Conservation (phyloP, 805 yeast species). For the Yarrowia bubula region DNA sequence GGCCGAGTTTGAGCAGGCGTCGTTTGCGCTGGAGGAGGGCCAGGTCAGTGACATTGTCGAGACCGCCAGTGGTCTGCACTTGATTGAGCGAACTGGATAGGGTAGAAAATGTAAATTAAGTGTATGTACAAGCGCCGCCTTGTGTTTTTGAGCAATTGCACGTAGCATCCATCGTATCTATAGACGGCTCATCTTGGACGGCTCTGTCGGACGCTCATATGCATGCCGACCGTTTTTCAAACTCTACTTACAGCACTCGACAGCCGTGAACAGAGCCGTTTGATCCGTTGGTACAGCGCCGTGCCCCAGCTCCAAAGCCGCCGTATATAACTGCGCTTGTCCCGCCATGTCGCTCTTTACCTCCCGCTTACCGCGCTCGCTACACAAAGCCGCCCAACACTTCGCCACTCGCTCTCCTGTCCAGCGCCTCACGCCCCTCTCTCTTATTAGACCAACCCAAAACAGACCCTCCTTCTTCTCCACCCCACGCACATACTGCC, state of each 20-base stretch:
- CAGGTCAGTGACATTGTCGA: constrained; percentile 82
- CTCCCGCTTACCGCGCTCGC: constrained; percentile 15
- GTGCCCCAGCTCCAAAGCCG: background rate
- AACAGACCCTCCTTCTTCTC: constrained; percentile 3
- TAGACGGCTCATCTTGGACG: background rate
- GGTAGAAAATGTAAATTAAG: background rate
- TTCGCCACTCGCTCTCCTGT: background rate
- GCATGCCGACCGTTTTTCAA: constrained; percentile 7
- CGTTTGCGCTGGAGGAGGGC: constrained; percentile 77
- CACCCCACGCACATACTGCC: constrained; percentile 25
- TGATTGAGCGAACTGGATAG: constrained; percentile 79
- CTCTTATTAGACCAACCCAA: constrained; percentile 15
- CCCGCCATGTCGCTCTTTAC: constrained; percentile 4
- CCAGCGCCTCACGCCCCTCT: background rate
- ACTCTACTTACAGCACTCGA: constrained; percentile 12
- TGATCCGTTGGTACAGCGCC: background rate
- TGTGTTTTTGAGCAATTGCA: no score
- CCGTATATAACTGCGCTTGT: background rate
- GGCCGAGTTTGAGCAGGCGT: constrained; percentile 85
- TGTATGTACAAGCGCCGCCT: background rate
- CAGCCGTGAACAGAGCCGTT: background rate
- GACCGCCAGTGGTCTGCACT: constrained; percentile 86
- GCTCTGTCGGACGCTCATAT: background rate
- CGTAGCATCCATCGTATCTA: no score
- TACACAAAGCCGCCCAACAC: background rate